Evolutionary conservation across 176 grass and related monocot genomes (phyloP), one percentile per base, ranked within the genome.

Genomic region (Oryza australiensis): DNA sequence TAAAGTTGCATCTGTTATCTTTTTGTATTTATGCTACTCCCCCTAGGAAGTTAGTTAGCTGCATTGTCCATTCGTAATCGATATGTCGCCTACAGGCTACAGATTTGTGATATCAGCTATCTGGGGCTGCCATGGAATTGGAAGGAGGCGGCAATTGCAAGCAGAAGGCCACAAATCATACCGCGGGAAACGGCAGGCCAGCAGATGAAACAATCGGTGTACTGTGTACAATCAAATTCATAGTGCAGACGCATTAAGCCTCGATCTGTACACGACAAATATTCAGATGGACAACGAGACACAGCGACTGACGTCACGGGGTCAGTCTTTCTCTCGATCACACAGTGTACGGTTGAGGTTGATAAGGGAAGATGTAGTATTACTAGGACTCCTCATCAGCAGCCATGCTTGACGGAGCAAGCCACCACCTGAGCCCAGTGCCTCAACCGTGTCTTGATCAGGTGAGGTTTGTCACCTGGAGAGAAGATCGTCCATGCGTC

Each of bases 351-450:
- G 48, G 48, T 51, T 51, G 48, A 51, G 48, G 48, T 51, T 51
- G 48, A 51, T 16, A 51, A 45, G 12, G 42, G 42, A 45, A 45
- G 10, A 45, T 45, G 42, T 37, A 37, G 8, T 37, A 37, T 37
- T 7, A 37, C 35, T 37, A 37, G 35, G 35, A 35, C 5, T 5
- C 7, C 35, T 37, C 35, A 37, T 37, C 63, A 69, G 26, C 24
- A 68, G 33, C 77, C 34, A 42, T 81, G 85, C 70, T 86, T 86
- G 26, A 81, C 72, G 33, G 77, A 62, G 37, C 85, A 86, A 12
- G 85, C 85, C 63, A 86, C 85, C 70, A 86, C 78, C 70, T 81
- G 85, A 55, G 85, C 85, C 85, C 85, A 76, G 62, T 81, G 85
- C 71, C 85, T 87, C 34, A 87, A 24, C 71, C 71, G 75, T 66